Evolutionary conservation across 1,284 basidiomycete species (phyloP), one percentile per base, ranked within the genome.

Genomic region (Tilletia indica): DNA sequence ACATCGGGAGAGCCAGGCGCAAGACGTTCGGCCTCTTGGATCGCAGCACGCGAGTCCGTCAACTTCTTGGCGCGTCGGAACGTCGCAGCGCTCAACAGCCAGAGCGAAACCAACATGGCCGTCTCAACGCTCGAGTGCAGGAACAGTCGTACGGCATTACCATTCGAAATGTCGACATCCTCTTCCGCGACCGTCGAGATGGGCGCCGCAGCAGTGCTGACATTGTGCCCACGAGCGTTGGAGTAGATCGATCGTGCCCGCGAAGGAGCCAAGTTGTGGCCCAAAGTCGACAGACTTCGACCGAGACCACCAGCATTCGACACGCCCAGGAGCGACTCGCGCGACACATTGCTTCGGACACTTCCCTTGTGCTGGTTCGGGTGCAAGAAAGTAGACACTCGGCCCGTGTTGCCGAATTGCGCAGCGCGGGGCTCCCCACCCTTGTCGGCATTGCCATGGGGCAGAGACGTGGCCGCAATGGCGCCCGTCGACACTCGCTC

Each of bases 61-160:
- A 93, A 89, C 86, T 95, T 94, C 11, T 92, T 92, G 67, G 91
- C 87, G 71, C 96, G 87, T 45, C 97, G 88, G 87, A 97, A 99
- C 0, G 93, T 95, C 4, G 97, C 94, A 0, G 96, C 93, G 2
- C 91, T 92, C 88, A 93, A 92, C 5, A 98, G 86, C 96, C 96
- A 99, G 25, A 98, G 86, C 77, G 93, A 90, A 71, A 91, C 92
- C 71, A 98, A 86, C n/a, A 78, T 64, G 21, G 77, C 74, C 25
- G 82, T 85, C 31, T 75, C 76, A 19, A 47, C 12, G 21, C 21
- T 49, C 14, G 67, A 48, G 45, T 68, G 48, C 45, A 49, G 67
- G 38, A 38, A 36, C n/a, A 68, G 36, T 12, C 67, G 67, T 9
- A 38, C 47, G 42, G 48, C 31, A 2, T 9, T 38, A 1, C 58